Evolutionary conservation across 176 grass and related monocot genomes (phyloP), one percentile per base, ranked within the genome.

Genomic region (Oryza meyeriana): DNA sequence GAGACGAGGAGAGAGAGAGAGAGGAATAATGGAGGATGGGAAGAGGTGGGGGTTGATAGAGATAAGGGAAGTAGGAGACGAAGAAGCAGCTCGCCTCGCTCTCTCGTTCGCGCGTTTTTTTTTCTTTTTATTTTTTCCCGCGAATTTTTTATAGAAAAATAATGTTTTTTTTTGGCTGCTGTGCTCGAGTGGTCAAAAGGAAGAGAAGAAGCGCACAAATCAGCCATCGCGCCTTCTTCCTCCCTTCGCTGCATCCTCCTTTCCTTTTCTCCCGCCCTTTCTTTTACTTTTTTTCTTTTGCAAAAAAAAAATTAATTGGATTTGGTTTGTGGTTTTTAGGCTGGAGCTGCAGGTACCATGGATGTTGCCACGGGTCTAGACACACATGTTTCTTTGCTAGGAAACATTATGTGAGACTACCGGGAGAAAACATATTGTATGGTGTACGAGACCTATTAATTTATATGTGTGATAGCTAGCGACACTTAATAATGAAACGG

Each of bases 151-250:
- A 42, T 42, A 12, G 3, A 24, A 27, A 52, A 58, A 8, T 22
- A 36, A 26, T 1, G 7, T 63, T 81, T 38, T 66, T 64, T 69
- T 50, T 17, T 17, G 34, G 33, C 42, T 14, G 12, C 42, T 45
- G 2, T 3, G 59, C 57, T 78, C 74, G 75, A 81, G 44, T 86
- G 85, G 90, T 95, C 90, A 95, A 95, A 95, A 95, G 86, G 66
- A 65, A 75, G 68, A 13, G 14, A 2, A 39, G 48, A 92, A 75
- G 90, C 87, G 90, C 76, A 50, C 81, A 71, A 52, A 52, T 58
- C 52, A 58, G 52, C 47, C 47, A 64, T 88, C 14, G 78, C 61
- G 76, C 69, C 86, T 89, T 85, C 82, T 50, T 69, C 50, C 79
- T 73, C 63, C 24, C 30, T 77, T 85, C 84, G 41, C 73, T 81